A percentile compares a stretch with the other conserved stretches of the same genome.
phyloP scores from a whole-genome alignment of 2,329 filamentous ascomycete genomes.

The Verticillium zaregamsianum region DNA sequence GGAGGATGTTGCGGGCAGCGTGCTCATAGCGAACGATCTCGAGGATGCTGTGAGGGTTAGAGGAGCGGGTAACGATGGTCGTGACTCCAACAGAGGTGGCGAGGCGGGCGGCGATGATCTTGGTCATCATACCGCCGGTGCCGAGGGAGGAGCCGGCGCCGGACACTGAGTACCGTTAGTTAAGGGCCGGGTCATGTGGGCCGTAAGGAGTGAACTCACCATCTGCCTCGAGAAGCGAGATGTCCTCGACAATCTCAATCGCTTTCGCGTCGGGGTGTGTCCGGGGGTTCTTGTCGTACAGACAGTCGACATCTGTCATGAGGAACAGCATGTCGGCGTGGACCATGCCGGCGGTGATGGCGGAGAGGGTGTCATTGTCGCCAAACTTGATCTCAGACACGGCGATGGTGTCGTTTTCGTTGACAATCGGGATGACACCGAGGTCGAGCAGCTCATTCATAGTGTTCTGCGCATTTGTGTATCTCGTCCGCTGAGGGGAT shows the following conservation, averaged over 20 bases:
- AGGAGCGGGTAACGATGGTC: slow-evolving; percentile 90
- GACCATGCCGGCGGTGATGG: slow-evolving; percentile 95
- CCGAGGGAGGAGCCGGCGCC: slow-evolving; percentile 84
- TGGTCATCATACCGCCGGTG: slow-evolving; percentile 96
- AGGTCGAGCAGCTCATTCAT: slow-evolving; percentile 86
- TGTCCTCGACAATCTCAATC: slow-evolving; percentile 91
- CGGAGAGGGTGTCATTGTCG: slow-evolving; percentile 95
- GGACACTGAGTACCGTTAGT: slow-evolving; percentile 56
- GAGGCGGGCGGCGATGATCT: slow-evolving; percentile 88
- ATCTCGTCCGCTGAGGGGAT: slow-evolving; percentile 68
- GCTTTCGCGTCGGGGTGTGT: slow-evolving; percentile 79
- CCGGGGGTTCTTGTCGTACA: slow-evolving; percentile 94
- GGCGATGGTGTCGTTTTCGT: slow-evolving; percentile 95
- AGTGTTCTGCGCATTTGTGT: slow-evolving; percentile 94
- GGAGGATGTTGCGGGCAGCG: slow-evolving; percentile 30
- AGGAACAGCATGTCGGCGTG: slow-evolving; percentile 95
- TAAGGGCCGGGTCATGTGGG: background rate
- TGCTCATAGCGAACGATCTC: slow-evolving; percentile 83
- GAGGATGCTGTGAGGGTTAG: slow-evolving; percentile 87
- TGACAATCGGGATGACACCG: slow-evolving; percentile 97
- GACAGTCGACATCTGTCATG: slow-evolving; percentile 97
- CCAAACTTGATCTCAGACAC: slow-evolving; percentile 99
- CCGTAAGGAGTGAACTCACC: slow-evolving; percentile 37
- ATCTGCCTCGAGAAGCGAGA: slow-evolving; percentile 76
- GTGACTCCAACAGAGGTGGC: slow-evolving; percentile 94